These are phyloP conservation scores for Populus simonii DNA, from an alignment of 345 rosid species.

Conservation along the genomic window DNA sequence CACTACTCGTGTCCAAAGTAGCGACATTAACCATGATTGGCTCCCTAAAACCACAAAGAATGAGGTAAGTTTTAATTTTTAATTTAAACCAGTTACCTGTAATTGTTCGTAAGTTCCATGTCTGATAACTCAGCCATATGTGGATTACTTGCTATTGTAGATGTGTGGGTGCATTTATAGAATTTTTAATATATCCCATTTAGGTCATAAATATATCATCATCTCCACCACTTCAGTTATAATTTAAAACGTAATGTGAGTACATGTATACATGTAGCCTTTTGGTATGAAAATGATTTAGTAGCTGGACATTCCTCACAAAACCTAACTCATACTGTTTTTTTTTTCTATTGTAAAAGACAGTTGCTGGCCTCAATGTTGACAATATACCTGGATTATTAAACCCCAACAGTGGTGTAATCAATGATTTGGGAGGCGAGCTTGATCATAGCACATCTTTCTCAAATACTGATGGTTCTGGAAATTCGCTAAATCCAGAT, in stretches of 20 bases:
- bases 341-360: conserved; percentile 53
- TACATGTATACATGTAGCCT: not conserved
- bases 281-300: not conserved
- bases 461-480: conserved; percentile 28
- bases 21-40: conserved; percentile 30
- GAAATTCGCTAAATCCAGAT: conserved; percentile 40
- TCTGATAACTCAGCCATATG: not conserved
- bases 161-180: not conserved
- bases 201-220: not conserved
- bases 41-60: conserved; percentile 32
- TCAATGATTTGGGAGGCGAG: conserved; percentile 16
- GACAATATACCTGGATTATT: conserved; percentile 21
- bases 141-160: not conserved
- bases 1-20: conserved; percentile 20
- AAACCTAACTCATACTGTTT: conserved; percentile 34
- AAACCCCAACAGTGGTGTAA: conserved; percentile 18
- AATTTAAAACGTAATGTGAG: not conserved
- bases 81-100: not conserved
- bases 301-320: conserved; percentile 2
- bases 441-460: conserved; percentile 26
- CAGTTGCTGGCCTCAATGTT: conserved; percentile 49
- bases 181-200: not conserved
- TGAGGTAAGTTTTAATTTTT: conserved; percentile 45
- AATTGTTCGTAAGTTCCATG: not conserved
- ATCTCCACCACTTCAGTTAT: not conserved